Conservation (phyloP, 2,329 filamentous ascomycete genomes). For the Beauveria caledonica region DNA sequence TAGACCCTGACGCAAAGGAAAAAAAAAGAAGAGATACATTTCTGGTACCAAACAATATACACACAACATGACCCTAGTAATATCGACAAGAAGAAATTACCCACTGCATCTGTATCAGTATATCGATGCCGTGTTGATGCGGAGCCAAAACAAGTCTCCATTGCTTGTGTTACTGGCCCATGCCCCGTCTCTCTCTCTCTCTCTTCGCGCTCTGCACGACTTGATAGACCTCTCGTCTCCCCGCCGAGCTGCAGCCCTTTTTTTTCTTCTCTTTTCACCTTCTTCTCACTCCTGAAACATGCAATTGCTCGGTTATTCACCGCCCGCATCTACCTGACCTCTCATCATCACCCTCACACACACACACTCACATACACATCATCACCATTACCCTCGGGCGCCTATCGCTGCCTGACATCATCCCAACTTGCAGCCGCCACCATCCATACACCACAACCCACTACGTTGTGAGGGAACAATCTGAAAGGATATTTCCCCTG, state of each 20-base stretch:
- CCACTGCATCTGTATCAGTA: background rate
- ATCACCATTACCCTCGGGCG: background rate
- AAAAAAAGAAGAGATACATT: background rate
- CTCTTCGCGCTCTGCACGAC: background rate
- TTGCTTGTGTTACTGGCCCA: constrained; percentile 5
- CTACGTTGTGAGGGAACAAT: background rate
- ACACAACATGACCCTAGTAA: constrained; percentile 1
- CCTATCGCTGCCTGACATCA: constrained; percentile 10
- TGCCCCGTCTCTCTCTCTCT: constrained; percentile 1
- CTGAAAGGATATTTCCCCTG: background rate
- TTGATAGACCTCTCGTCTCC: constrained; percentile 9
- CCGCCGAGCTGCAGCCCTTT: constrained; percentile 4
- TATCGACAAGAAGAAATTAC: background rate
- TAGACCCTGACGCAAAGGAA: background rate
- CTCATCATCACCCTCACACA: background rate
- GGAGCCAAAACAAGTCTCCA: constrained; percentile 8
- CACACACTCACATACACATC: background rate
- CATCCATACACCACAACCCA: background rate
- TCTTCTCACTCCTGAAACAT: constrained; percentile 1
- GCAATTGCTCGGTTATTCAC: background rate
- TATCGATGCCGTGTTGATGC: constrained; percentile 3
- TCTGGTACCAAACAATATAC: background rate
- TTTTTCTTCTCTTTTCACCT: background rate
- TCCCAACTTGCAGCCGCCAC: background rate
- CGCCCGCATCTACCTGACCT: constrained; percentile 3